A percentile compares a stretch with the other conserved stretches of the same genome.
Evolutionary conservation across 345 rosid genomes (phyloP).

Genomic region (Pugionium dolabratum): DNA sequence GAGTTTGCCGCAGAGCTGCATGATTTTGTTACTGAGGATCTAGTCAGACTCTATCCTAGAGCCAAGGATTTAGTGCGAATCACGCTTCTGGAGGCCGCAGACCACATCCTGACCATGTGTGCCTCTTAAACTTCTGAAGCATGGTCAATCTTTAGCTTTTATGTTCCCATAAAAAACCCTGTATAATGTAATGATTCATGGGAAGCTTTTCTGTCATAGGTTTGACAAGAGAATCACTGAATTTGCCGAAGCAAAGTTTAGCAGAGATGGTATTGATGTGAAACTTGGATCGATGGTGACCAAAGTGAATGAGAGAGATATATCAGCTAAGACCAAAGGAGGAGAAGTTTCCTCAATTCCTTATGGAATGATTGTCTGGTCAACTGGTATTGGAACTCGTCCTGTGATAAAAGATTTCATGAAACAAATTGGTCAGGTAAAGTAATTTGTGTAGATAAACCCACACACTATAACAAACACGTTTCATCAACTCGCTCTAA

Average conservation of each 20-base stretch:
- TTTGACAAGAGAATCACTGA: slow-evolving; percentile 98
- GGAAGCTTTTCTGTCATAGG: slow-evolving; percentile 49
- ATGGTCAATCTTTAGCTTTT: neutral
- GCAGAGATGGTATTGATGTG: slow-evolving; percentile 88
- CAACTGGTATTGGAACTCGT: slow-evolving; percentile 90
- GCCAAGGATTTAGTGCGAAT: slow-evolving; percentile 63
- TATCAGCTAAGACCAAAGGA: slow-evolving; percentile 67
- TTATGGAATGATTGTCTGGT: slow-evolving; percentile 96
- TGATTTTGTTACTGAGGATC: slow-evolving; percentile 86
- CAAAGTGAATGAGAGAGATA: slow-evolving; percentile 70
- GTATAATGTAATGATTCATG: slow-evolving; percentile 17
- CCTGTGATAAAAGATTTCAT: slow-evolving; percentile 81
- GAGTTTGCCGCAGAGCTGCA: slow-evolving; percentile 98
- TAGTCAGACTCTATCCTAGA: slow-evolving; percentile 76
- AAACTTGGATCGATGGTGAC: slow-evolving; percentile 93
- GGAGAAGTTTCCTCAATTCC: slow-evolving; percentile 63
- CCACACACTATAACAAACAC: slow-evolving; percentile 1
- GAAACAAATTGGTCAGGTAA: slow-evolving; percentile 92
- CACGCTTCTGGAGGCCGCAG: slow-evolving; percentile 94
- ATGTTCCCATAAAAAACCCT: neutral
- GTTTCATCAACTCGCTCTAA: neutral
- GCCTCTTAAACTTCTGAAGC: neutral
- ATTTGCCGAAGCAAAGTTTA: slow-evolving; percentile 90
- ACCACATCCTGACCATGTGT: slow-evolving; percentile 90
- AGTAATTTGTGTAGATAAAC: slow-evolving; percentile 15